Base-by-base conservation (phyloP, 1,139 yeast genomes). In the Candida sp. region DNA sequence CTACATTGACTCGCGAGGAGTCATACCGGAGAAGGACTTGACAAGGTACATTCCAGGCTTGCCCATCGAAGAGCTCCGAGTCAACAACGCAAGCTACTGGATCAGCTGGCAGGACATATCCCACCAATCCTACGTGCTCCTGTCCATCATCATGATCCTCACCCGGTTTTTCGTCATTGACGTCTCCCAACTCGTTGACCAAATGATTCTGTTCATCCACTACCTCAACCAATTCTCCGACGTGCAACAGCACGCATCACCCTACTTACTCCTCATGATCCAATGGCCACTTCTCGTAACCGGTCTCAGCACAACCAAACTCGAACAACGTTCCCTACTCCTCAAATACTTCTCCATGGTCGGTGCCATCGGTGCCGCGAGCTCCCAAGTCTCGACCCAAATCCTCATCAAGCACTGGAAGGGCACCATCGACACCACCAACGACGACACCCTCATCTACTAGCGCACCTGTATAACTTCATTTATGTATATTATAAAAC, bases 271-370 rank as follows among this genome's bases (percentile, higher is more conserved):
- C 27, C 63, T 76, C 66, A 66, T 77, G 71, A 57, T 85, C 26
- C 87, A 84, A 57, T 78, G 85, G 74, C 84, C 88, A 22, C 77
- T 83, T 61, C 68, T 79, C 47, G 71, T 81, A 2, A 81, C 85
- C 0, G 91, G 89, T 0, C 58, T 78, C 54, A 77, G 79, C 54
- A 77, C 84, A 44, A 65, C 73, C 17, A 67, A 72, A 12, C 70
- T 69, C 22, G 68, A 68, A 3, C 80, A 84, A 31, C 70, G 78
- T 54, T 55, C 59, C 17, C 55, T 75, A 17, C 73, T 81, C 3
- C 67, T 74, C 52, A 71, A 63, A 50, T 80, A 69, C 54, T 74
- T 81, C 53, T 61, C 63, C 22, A 59, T 72, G 47, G 63, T 75
- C 22, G 66, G 66, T 8, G 68, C 65, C 26, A 63, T 72, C 30